Evolutionary conservation across 2,329 filamentous ascomycete species (phyloP).

Genomic region (Drechmeria coniospora): DNA sequence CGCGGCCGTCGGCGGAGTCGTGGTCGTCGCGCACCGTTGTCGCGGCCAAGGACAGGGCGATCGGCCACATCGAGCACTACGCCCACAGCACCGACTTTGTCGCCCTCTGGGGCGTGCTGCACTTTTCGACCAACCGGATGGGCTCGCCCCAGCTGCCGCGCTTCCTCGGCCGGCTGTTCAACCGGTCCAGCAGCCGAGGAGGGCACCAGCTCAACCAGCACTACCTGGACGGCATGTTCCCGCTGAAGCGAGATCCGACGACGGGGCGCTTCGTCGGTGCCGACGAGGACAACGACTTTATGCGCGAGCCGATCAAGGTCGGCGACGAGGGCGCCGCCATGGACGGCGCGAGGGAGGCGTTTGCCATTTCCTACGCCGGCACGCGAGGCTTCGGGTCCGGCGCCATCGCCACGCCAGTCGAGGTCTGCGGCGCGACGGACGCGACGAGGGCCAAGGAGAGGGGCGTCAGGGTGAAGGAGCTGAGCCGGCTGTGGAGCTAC

Average conservation of each 20-base stretch:
- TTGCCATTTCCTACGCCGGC: slow-evolving; percentile 31
- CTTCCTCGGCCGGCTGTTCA: slow-evolving; percentile 48
- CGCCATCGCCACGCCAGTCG: slow-evolving; percentile 18
- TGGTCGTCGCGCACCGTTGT: slow-evolving; percentile 20
- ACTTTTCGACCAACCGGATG: slow-evolving; percentile 39
- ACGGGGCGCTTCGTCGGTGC: slow-evolving; percentile 26
- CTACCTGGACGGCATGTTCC: slow-evolving; percentile 47
- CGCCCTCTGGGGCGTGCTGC: slow-evolving; percentile 56
- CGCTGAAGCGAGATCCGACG: slow-evolving; percentile 26
- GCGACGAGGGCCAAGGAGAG: slow-evolving; percentile 13
- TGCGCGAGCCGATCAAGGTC: slow-evolving; percentile 39
- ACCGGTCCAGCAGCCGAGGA: slow-evolving; percentile 30
- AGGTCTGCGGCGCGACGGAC: slow-evolving; percentile 19
- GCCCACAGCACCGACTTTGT: slow-evolving; percentile 62
- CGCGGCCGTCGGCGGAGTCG: slow-evolving; percentile 8
- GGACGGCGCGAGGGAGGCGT: slow-evolving; percentile 28
- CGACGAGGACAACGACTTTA: slow-evolving; percentile 39
- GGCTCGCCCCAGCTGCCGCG: slow-evolving; percentile 33
- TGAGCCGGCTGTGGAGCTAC: slow-evolving; percentile 48
- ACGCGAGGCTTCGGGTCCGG: slow-evolving; percentile 21
- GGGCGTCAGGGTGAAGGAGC: slow-evolving; percentile 38
- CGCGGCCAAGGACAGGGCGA: slow-evolving; percentile 30
- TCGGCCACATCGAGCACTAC: slow-evolving; percentile 68
- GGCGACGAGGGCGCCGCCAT: slow-evolving; percentile 27
- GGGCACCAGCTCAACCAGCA: slow-evolving; percentile 47